Base-by-base conservation (phyloP, 1,284 basidiomycete species). In the Waitea zeae region DNA sequence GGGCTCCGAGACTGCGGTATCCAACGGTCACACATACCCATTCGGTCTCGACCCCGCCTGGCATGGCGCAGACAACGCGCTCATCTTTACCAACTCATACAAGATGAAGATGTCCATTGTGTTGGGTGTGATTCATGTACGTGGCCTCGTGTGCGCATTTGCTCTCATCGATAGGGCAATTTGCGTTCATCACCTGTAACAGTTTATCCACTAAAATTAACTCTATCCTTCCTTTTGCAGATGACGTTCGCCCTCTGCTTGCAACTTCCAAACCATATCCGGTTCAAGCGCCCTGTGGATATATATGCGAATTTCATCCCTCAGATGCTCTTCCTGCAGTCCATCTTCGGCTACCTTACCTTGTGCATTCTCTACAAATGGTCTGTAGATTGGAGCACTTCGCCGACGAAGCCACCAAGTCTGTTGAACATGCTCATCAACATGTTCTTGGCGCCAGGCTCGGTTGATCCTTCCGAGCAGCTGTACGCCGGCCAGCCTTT, bases 61-160 rank as follows among this genome's bases (percentile, higher is more conserved):
- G 95, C 90, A 96, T 53, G 89, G 80, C 22, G 69, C 92, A 6
- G 86, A 90, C 46, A 99, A 98, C 52, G 65, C 65, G 1, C 67
- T 99, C 39, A 78, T 97, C 37, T 98, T 98, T 56, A 86, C 83
- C 42, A 98, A 98, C 58, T 97, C 92, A 37, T 92, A 95, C 67
- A 99, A 98, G 77, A 99, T 99, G 95, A 98, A 99, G 66, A 92
- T 98, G 89, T 88, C 89, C 12, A 82, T 99, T 51, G 76, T 98
- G 36, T 61, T 98, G 39, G 95, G 95, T 57, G 93, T 98, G 44
- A 82, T 87, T 44, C 95, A 98, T 56, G 89, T 93, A 57, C 41
- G 82, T 63, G 17, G 31, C 40, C 40, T 30, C 12, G n/a, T n/a
- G n/a, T n/a, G n/a, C 14, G 36, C 34, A n/a, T 26, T 26, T 26